Percentiles rank a stretch among this genome's conserved stretches.
phyloP scores from a whole-genome alignment of 2,329 filamentous ascomycete species.

The Aspergillus oerlinghausenensis region DNA sequence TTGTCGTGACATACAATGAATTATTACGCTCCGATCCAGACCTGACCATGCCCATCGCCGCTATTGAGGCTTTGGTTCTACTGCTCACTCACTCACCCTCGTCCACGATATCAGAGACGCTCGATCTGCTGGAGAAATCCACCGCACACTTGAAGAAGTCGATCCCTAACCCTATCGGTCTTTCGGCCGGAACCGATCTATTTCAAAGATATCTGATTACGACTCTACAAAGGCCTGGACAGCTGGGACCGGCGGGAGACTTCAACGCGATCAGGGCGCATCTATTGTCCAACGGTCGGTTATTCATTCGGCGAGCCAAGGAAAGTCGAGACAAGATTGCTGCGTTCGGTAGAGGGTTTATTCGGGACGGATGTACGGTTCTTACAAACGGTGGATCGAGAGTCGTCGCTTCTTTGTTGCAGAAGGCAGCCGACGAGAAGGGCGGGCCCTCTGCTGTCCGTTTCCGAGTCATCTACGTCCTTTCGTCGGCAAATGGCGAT shows the following conservation, averaged over 20 bases:
- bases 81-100: conserved; percentile 75
- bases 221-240: conserved; percentile 55
- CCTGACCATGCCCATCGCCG: conserved; percentile 91
- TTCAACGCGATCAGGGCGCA: conserved; percentile 82
- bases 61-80: conserved; percentile 85
- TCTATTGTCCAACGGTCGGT: conserved; percentile 74
- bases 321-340: conserved; percentile 81
- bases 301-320: conserved; percentile 85
- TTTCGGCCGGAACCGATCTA: conserved; percentile 89
- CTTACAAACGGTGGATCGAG: conserved; percentile 85
- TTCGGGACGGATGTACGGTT: conserved; percentile 74
- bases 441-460: conserved; percentile 54
- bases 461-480: conserved; percentile 80
- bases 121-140: conserved; percentile 75
- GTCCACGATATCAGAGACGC: conserved; percentile 88
- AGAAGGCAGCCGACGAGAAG: conserved; percentile 65
- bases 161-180: conserved; percentile 82
- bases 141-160: conserved; percentile 71
- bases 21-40: conserved; percentile 68
- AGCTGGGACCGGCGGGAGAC: conserved; percentile 53
- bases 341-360: conserved; percentile 69
- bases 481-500: conserved; percentile 35
- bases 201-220: conserved; percentile 92
- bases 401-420: conserved; percentile 73
- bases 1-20: conserved; percentile 62